Conservation (phyloP, 2,329 filamentous ascomycete species). For the Pezizomycotina sp. region DNA sequence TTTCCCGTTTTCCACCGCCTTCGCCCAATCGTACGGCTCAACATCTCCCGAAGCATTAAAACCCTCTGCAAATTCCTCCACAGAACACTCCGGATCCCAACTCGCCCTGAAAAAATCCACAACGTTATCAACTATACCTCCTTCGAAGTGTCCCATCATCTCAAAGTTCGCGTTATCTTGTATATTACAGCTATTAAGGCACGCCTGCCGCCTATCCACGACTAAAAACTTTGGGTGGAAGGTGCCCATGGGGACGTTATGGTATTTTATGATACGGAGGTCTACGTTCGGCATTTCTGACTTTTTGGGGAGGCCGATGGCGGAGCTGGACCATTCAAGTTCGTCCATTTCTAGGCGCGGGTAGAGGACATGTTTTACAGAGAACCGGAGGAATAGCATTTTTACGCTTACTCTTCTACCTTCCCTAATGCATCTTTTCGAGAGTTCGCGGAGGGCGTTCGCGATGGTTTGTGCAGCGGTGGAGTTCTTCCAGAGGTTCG, state of each 20-base stretch:
- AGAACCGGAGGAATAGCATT: conserved; percentile 11
- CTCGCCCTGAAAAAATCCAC: no score
- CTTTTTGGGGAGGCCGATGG: conserved; percentile 5
- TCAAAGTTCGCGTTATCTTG: conserved; percentile 17
- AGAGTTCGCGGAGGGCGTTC: conserved; percentile 6
- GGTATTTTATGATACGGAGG: conserved; percentile 13
- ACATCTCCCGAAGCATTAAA: no score
- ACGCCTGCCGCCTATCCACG: conserved; percentile 6
- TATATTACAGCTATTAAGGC: conserved; percentile 15
- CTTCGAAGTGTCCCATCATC: conserved; percentile 18
- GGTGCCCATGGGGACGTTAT: conserved; percentile 13
- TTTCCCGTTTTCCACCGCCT: no score
- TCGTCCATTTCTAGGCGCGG: conserved; percentile 4
- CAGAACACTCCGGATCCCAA: no score
- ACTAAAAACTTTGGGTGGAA: conserved; percentile 17
- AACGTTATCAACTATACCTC: conserved; percentile 10
- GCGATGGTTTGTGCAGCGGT: conserved; percentile 8
- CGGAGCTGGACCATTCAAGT: conserved; percentile 5
- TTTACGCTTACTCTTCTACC: conserved; percentile 2
- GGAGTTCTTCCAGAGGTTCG: conserved; percentile 15
- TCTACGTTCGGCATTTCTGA: conserved; percentile 11
- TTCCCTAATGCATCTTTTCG: neutral
- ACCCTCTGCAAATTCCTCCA: no score
- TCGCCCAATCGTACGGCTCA: no score
- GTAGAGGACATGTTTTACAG: conserved; percentile 9